Evolutionary conservation across 1,139 yeast species (phyloP), one percentile per base, ranked within the genome.

Genomic region (Diutina pseudorugosa): DNA sequence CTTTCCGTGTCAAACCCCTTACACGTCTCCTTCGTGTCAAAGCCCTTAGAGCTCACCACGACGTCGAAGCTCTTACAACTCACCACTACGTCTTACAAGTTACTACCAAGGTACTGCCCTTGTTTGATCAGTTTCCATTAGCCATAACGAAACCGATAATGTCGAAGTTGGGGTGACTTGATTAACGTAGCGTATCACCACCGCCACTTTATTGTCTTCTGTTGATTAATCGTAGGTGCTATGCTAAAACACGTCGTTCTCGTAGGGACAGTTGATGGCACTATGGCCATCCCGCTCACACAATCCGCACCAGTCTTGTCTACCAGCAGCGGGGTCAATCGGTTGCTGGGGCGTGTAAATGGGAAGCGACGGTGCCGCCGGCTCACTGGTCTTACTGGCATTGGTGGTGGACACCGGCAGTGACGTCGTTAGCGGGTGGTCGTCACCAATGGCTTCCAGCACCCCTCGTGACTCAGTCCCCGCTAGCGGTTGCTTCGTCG

Each of bases 271-370:
- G 54, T 88, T 88, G 48, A 83, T 72, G 58, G 94, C 84, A 54
- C 82, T 85, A 62, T 91, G 98, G 1, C 98, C 98, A 52, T 80
- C 83, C 53, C 89, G 71, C 65, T 91, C 98, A 68, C 98, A 91
- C 52, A 89, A 72, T 0, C 95, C 96, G 69, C 98, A 91, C 95
- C 96, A 91, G 59, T 81, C 75, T 21, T 70, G 71, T 51, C 89
- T 75, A 1, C 96, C 96, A 1, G 80, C 80, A 4, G 91, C 75
- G 0, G 93, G 85, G 62, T 88, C 96, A 2, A 70, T 62, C 41
- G 72, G 72, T 1, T 59, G 60, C 3, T 67, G 67, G 0, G 89
- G 86, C 52, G 69, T 66, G 55, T 77, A 83, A 1, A 82, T 70
- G 18, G 85, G 84, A 30, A 63, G 55, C 51, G 45, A 20, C 25